A percentile compares a stretch with the other conserved stretches of the same genome.
These are phyloP conservation scores for Phaeosphaeriaceae sp. DNA, from an alignment of 2,329 filamentous ascomycete species.

Conservation along the genomic window DNA sequence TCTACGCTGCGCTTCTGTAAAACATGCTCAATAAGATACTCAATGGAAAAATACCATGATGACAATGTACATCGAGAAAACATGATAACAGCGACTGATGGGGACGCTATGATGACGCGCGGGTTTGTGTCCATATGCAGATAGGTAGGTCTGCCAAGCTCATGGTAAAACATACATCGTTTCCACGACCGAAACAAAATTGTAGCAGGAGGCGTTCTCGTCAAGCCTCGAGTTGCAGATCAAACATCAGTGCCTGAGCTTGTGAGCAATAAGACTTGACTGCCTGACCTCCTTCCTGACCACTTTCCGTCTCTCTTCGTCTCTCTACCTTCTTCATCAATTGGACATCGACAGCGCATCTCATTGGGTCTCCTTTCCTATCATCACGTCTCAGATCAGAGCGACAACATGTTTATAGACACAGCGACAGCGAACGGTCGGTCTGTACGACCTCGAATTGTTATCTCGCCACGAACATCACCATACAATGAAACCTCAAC, in stretches of 20 bases:
- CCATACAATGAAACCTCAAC: conserved; percentile 26
- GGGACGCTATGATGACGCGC: neutral
- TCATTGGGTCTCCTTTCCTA: neutral
- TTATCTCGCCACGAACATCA: conserved; percentile 20
- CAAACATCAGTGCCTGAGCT: conserved; percentile 18
- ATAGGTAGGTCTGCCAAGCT: conserved; percentile 2
- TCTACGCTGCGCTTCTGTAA: no score
- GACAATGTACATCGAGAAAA: no score
- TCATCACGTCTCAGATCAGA: neutral
- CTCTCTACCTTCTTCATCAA: conserved; percentile 1
- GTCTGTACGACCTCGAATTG: conserved; percentile 25
- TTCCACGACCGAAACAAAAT: conserved; percentile 35
- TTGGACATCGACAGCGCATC: conserved; percentile 4
- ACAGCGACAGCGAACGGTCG: conserved; percentile 39
- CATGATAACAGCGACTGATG: neutral
- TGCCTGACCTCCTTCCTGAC: conserved; percentile 19
- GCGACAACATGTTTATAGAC: conserved; percentile 39
- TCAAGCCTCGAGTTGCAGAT: conserved; percentile 14
- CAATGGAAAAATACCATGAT: no score
- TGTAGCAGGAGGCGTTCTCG: conserved; percentile 23
- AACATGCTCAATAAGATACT: no score
- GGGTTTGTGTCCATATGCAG: neutral
- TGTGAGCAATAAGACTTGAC: conserved; percentile 14
- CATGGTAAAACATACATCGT: conserved; percentile 29
- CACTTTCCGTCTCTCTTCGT: conserved; percentile 2